Evolutionary conservation across 2,329 filamentous ascomycete genomes (phyloP), one percentile per base, ranked within the genome.

Genomic region (Trichoderma sp.): DNA sequence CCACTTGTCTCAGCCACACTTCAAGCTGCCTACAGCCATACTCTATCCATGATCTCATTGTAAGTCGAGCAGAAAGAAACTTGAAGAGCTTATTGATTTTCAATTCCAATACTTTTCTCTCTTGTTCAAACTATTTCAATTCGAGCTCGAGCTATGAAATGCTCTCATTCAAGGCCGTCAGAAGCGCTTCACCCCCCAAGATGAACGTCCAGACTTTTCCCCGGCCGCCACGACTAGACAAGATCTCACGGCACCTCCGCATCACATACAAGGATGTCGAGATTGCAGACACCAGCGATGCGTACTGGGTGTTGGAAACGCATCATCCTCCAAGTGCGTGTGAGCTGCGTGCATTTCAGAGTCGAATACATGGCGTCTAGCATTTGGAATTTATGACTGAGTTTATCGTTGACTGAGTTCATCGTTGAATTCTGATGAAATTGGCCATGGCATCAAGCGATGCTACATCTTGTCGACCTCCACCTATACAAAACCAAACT

Each of bases 301-400:
- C 83, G 3, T 89, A 84, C 75, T 89, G 87, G 87, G 86, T 87
- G 4, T 79, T 90, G 39, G 87, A 90, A 76, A 89, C 87, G 21
- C 85, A 86, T 72, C 87, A 89, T 72, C 86, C 87, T 39, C 88
- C 87, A 5, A 89, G 85, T 87, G 74, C 59, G 81, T 79, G 16
- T 61, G 49, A 55, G 18, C 5, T 14, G 3, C 43, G 26, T 18
- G 24, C 18, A 13, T 2, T 34, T 4, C 37, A 7, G 2, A 21
- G 2, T 26, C 13, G 7, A 60, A 18, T 5, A 21, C 11, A 34
- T 34, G 10, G 2, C 32, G 32, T 34, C 32, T 34, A 13, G 10
- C 32, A 3, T 34, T 34, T 34, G 32, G 13, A 34, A 34, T 13
- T 26, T n/a, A n/a, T n/a, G n/a, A n/a, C 26, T 26, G 26, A 26